Evolutionary conservation across 108 stramenopile genomes (phyloP).

Genomic region (Epipyxis sp.): DNA sequence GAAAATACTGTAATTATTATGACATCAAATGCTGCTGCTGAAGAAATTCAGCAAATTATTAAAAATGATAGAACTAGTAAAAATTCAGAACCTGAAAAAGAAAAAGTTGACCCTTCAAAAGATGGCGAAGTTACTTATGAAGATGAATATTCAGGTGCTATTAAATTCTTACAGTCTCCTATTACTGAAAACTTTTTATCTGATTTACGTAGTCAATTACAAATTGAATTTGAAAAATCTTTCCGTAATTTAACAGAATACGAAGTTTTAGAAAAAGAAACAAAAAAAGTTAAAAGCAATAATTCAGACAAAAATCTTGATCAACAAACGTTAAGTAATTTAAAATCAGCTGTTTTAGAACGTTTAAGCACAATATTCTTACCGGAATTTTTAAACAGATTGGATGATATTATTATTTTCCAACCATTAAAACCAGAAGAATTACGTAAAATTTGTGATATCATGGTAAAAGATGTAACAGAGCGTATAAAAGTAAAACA

Average conservation of each 20-base stretch:
- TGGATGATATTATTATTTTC: conserved; percentile 31
- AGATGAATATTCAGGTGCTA: not conserved
- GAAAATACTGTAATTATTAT: conserved; percentile 5
- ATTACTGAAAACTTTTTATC: not conserved
- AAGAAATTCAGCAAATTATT: conserved; percentile 6
- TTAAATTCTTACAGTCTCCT: not conserved
- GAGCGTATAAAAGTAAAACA: not conserved
- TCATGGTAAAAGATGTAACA: conserved; percentile 12
- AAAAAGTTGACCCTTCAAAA: not conserved
- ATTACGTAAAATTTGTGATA: conserved; percentile 29
- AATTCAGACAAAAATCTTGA: not conserved
- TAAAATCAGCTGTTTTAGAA: conserved; percentile 5
- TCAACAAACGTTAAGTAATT: not conserved
- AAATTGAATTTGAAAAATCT: not conserved
- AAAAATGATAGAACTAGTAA: not conserved
- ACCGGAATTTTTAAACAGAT: conserved; percentile 20
- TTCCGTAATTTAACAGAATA: not conserved
- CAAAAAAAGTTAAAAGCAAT: not conserved
- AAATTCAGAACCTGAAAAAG: too few relatives aligned
- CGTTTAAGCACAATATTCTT: conserved; percentile 1
- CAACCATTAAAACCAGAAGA: conserved; percentile 27
- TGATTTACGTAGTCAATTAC: not conserved
- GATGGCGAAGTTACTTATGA: not conserved
- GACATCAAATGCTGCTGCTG: not conserved
- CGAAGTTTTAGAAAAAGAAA: not conserved